Conservation (phyloP, 768 basidiomycete species). For the Heimioporus sp. region DNA sequence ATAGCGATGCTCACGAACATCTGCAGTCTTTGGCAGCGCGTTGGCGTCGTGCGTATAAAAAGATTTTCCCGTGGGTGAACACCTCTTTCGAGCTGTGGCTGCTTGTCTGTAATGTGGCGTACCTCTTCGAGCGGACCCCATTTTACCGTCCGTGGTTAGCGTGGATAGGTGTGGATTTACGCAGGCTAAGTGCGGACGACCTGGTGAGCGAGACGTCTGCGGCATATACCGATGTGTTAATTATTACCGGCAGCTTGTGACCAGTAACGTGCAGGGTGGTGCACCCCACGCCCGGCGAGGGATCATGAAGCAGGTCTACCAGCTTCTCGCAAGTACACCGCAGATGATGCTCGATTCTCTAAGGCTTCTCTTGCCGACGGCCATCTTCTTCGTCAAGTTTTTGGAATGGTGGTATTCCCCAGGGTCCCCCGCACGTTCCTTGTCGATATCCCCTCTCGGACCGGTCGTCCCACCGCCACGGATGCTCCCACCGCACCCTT, state of each 20-base stretch:
- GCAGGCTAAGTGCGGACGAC: conserved; percentile 76
- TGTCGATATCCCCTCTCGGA: conserved; percentile 59
- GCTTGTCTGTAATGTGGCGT: conserved; percentile 80
- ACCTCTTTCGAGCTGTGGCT: conserved; percentile 78
- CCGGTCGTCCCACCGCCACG: conserved; percentile 76
- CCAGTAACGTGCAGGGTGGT: conserved; percentile 12
- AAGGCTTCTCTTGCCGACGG: conserved; percentile 75
- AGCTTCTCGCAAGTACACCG: conserved; percentile 52
- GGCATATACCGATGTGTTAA: conserved; percentile 4
- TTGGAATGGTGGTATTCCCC: conserved; percentile 99
- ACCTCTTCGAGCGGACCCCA: conserved; percentile 83
- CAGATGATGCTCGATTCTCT: conserved; percentile 73
- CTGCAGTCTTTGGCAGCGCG: conserved; percentile 50
- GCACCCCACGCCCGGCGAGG: conserved; percentile 31
- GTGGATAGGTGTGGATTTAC: conserved; percentile 81
- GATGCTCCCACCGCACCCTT: conserved; percentile 72
- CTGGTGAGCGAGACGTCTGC: conserved; percentile 48
- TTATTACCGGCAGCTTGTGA: conserved; percentile 14
- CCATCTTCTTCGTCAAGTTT: conserved; percentile 95
- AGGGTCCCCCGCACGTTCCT: conserved; percentile 76
- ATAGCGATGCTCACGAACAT: conserved; percentile 1
- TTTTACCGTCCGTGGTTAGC: conserved; percentile 91
- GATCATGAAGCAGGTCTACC: conserved; percentile 43
- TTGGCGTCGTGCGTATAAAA: conserved; percentile 64
- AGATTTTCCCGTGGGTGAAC: conserved; percentile 80